phyloP scores from a whole-genome alignment of 192 early-diverging fungal genomes.

The Coemansia sp. region DNA sequence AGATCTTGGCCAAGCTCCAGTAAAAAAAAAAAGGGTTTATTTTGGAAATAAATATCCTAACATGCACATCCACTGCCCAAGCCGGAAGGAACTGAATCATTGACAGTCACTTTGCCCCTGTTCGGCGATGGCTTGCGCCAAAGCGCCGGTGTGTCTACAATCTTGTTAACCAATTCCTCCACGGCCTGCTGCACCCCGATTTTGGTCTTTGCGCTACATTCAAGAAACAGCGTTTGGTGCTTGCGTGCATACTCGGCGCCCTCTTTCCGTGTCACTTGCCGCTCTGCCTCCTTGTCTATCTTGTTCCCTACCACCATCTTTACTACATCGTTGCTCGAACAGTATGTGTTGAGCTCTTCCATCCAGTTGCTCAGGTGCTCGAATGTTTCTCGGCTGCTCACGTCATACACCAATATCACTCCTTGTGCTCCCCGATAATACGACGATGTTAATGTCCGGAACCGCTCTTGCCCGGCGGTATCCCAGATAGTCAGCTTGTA shows the following conservation, averaged over 20 bases:
- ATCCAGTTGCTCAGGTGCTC: slow-evolving; percentile 94
- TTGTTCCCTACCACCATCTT: slow-evolving; percentile 99
- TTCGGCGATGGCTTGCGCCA: slow-evolving; percentile 57
- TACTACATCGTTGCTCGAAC: slow-evolving; percentile 80
- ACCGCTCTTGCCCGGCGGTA: slow-evolving; percentile 98
- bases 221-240: slow-evolving; percentile 91
- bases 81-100: slow-evolving; percentile 47
- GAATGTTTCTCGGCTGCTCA: slow-evolving; percentile 90
- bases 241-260: slow-evolving; percentile 87
- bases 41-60: background rate
- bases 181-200: slow-evolving; percentile 91
- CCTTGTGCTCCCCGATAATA: slow-evolving; percentile 99
- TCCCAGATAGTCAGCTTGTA: slow-evolving; percentile 99
- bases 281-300: slow-evolving; percentile 81
- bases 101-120: slow-evolving; percentile 33
- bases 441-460: slow-evolving; percentile 92
- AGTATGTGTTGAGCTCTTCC: slow-evolving; percentile 91
- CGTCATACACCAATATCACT: slow-evolving; percentile 98
- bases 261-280: slow-evolving; percentile 75
- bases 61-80: slow-evolving; percentile 36
- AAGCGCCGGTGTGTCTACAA: slow-evolving; percentile 65
- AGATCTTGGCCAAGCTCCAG: slow-evolving; percentile 92
- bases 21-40: background rate
- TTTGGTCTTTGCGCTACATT: slow-evolving; percentile 94
- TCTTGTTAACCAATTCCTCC: slow-evolving; percentile 89